These are phyloP conservation scores for Arthonia radiata DNA, from an alignment of 495 filamentous ascomycete genomes.

Conservation along the genomic window DNA sequence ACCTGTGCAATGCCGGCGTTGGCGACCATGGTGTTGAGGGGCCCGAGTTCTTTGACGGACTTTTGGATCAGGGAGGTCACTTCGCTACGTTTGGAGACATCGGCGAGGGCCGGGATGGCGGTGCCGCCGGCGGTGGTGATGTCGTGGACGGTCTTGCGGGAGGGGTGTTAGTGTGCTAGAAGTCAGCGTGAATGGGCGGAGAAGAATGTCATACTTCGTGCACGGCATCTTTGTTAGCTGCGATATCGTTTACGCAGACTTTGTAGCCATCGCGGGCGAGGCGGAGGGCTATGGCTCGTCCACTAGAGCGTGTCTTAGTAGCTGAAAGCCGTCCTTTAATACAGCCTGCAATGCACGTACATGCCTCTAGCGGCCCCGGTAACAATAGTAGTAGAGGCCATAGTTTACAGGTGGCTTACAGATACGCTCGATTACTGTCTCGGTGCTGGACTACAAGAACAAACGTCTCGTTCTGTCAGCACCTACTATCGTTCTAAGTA, in stretches of 20 bases:
- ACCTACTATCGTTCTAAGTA: too few relatives aligned
- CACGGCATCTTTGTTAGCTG: slow-evolving; percentile 18
- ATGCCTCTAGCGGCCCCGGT: too few relatives aligned
- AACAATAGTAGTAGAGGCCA: too few relatives aligned
- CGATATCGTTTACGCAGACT: slow-evolving; percentile 33
- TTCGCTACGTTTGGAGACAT: slow-evolving; percentile 24
- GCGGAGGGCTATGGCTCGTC: slow-evolving; percentile 32
- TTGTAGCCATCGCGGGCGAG: slow-evolving; percentile 34
- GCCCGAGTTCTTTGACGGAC: slow-evolving; percentile 23
- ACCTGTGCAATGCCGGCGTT: slow-evolving; percentile 36
- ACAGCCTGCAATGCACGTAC: too few relatives aligned
- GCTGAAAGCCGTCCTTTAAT: too few relatives aligned
- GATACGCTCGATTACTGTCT: too few relatives aligned
- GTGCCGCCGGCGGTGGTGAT: slow-evolving; percentile 21
- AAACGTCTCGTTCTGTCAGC: too few relatives aligned
- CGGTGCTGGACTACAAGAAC: too few relatives aligned
- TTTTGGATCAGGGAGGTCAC: slow-evolving; percentile 24
- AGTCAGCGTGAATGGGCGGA: too few relatives aligned
- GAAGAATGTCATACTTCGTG: slow-evolving; percentile 13
- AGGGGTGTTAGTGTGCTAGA: too few relatives aligned
- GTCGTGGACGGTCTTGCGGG: slow-evolving; percentile 15
- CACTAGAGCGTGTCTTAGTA: slow-evolving; percentile 14
- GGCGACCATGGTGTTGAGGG: slow-evolving; percentile 32
- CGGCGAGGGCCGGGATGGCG: slow-evolving; percentile 22
- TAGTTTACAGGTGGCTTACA: too few relatives aligned